Evolutionary conservation across 176 grass and related monocot genomes (phyloP), one percentile per base, ranked within the genome.

Genomic region (Avena eriantha): DNA sequence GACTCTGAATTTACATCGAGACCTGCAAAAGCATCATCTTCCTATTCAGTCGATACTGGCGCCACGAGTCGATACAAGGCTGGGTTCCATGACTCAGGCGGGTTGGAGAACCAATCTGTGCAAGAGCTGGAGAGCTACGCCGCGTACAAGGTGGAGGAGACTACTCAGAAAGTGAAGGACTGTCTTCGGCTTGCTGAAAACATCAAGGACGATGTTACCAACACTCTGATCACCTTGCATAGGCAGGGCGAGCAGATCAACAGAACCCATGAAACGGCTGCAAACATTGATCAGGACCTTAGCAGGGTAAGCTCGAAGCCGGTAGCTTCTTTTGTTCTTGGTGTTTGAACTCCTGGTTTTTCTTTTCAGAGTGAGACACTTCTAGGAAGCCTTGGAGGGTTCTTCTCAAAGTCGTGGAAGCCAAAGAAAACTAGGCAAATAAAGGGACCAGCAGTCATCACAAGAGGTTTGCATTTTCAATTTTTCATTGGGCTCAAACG

Each of bases 321-420:
- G 18, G 18, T 35, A 9, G 7, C 10, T 21, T 14, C 13, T 51
- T n/a, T 53, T 69, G 61, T 82, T 69, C 0, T 54, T n/a, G 0
- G n/a, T 79, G 43, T 86, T 86, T 76, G 74, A 86, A 41, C 46
- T 68, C 34, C 14, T 81, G 15, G 15, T 72, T 59, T 55, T 66
- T 33, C 45, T 75, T 60, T 8, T n/a, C 45, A 82, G 86, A 76
- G 86, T 18, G 79, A 87, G 36, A 87, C 59, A 74, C 79, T 82
- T 82, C 31, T 82, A n/a, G 69, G 87, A 57, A 89, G 82, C 63
- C 82, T 80, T 75, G 76, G 82, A 70, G 87, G 87, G 8, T 50
- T 89, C 49, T 89, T 89, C 68, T 81, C 88, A 41, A 89, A 81
- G 71, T 64, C 75, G 26, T 89, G 82, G 82, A 89, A 85, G 82